These are phyloP conservation scores for Ogataea degrootiae DNA, from an alignment of 805 yeast species.

Conservation along the genomic window DNA sequence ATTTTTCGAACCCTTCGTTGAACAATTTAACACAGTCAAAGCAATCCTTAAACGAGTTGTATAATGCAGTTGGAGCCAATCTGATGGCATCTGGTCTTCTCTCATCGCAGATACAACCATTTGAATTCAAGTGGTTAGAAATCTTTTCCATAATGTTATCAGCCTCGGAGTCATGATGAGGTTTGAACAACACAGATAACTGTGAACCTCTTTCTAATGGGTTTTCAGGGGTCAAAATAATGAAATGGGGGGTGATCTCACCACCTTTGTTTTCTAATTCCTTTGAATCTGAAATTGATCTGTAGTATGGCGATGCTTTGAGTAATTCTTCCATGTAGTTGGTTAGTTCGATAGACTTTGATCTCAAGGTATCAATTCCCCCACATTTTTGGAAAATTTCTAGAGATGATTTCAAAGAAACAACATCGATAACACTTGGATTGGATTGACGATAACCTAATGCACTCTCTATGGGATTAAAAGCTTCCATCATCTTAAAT, in stretches of 20 bases:
- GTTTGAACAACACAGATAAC: conserved; percentile 65
- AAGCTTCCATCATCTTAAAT: conserved; percentile 73
- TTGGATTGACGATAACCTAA: conserved; percentile 86
- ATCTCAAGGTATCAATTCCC: conserved; percentile 55
- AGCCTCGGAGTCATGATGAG: conserved; percentile 33
- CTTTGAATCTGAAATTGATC: conserved; percentile 23
- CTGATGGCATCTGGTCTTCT: conserved; percentile 88
- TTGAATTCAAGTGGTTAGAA: conserved; percentile 39
- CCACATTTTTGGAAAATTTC: conserved; percentile 56
- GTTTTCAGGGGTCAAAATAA: conserved; percentile 69
- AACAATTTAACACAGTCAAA: conserved; percentile 40
- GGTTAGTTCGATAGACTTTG: conserved; percentile 56
- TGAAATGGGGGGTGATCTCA: conserved; percentile 38
- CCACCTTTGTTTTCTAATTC: too few relatives aligned
- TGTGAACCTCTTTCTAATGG: conserved; percentile 71
- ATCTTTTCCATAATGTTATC: conserved; percentile 59
- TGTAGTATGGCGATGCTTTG: conserved; percentile 41
- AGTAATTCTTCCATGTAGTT: conserved; percentile 48
- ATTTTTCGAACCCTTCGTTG: conserved; percentile 33
- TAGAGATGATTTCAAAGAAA: conserved; percentile 62
- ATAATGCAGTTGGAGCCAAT: conserved; percentile 81
- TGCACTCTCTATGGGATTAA: conserved; percentile 82
- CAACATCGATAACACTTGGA: conserved; percentile 84
- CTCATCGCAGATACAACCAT: conserved; percentile 80
- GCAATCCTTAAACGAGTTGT: conserved; percentile 71